Base-by-base conservation (phyloP, 1,284 basidiomycete genomes). In the Apiotrichum sp. region DNA sequence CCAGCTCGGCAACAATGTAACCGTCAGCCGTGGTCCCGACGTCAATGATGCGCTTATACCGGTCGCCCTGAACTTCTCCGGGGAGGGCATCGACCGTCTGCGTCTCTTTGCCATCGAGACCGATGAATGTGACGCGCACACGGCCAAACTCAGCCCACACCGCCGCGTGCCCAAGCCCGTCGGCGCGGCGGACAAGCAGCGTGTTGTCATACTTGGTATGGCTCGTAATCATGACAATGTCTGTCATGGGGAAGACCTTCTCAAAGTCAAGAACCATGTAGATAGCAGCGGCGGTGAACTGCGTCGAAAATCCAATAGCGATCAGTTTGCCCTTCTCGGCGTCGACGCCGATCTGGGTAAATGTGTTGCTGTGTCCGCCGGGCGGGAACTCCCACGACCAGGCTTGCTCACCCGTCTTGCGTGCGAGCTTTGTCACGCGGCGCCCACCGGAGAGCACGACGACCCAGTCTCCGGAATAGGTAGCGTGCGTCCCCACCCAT, bases 91-190 rank as follows among this genome's bases (percentile, higher is more conserved):
- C 75, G 0, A 84, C 82, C 0, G 78, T 78, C 6, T 88, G 78
- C 0, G 76, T 66, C 5, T 87, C 73, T 3, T 43, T 51, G 1
- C 70, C 72, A 35, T 62, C 57, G 4, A 58, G 60, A 5, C 62
- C 56, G 14, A 73, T 41, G 3, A 56, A 48, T 2, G 63, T 58
- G 3, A 56, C 51, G 32, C 38, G 81, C 32, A 88, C 76, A 0
- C 74, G 65, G n/a, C 80, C 80, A 41, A 81, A 73, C 59, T 89
- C 87, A 7, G 86, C 72, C 89, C 89, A 92, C 2, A 82, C 78
- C 4, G 85, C 71, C 11, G 79, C 55, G 10, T 79, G 73, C 13
- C 47, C 47, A 1, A 75, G 66, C 13, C 53, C 53, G 6, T 50
- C 56, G 3, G 58, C 43, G 9, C 62, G 56, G 4, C 61, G 50